Conservation (phyloP, 371 early-diverging fungal genomes). For the Mucor lusitanicus region DNA sequence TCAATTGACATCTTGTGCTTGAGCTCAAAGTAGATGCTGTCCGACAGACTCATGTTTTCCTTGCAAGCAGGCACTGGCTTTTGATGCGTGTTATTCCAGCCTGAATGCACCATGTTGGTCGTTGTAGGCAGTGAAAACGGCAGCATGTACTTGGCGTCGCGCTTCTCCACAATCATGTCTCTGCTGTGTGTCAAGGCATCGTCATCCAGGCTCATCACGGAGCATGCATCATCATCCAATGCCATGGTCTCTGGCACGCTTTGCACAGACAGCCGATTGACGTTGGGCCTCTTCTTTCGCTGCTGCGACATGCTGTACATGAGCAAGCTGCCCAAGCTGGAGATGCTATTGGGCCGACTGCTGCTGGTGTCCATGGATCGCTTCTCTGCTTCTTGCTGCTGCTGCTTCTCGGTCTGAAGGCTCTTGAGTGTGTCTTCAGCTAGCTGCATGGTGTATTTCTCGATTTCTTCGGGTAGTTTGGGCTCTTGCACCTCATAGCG, state of each 20-base stretch:
- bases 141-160: slow-evolving; percentile 53
- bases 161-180: slow-evolving; percentile 34
- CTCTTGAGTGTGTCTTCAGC: slow-evolving; percentile 63
- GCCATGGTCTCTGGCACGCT: background rate
- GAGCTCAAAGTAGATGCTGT: slow-evolving; percentile 31
- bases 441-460: slow-evolving; percentile 68
- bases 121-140: slow-evolving; percentile 56
- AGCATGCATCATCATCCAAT: background rate
- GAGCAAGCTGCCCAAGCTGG: slow-evolving; percentile 36
- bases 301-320: background rate
- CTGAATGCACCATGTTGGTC: slow-evolving; percentile 18
- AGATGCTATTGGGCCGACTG: slow-evolving; percentile 32
- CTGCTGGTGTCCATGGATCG: slow-evolving; percentile 8
- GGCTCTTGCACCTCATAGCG: slow-evolving; percentile 85
- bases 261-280: background rate
- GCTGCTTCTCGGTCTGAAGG: slow-evolving; percentile 28
- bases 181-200: slow-evolving; percentile 9
- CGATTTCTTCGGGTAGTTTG: slow-evolving; percentile 68
- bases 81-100: slow-evolving; percentile 10
- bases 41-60: slow-evolving; percentile 21
- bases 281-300: background rate
- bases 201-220: background rate
- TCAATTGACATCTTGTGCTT: slow-evolving; percentile 34
- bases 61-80: background rate
- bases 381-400: background rate